Evolutionary conservation across 1,284 basidiomycete genomes (phyloP).

Genomic region (Sanghuangporus sanghuang): DNA sequence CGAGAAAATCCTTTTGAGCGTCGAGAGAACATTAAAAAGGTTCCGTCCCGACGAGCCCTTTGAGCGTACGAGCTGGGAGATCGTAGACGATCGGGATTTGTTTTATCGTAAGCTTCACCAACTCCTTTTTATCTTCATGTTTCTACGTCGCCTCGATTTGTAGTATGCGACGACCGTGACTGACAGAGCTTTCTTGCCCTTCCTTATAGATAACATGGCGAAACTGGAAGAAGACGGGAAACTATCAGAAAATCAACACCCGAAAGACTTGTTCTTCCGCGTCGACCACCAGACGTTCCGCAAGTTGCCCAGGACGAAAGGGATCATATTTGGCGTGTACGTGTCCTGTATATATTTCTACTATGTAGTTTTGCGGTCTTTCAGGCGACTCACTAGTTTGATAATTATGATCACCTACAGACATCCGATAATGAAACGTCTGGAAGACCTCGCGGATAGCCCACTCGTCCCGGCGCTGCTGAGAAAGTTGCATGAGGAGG

Average conservation of each 20-base stretch:
- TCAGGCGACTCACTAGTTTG: not conserved
- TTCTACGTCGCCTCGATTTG: not conserved
- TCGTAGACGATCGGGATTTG: slow-evolving; percentile 34
- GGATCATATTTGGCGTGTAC: slow-evolving; percentile 37
- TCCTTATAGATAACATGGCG: slow-evolving; percentile 29
- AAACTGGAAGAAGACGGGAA: slow-evolving; percentile 15
- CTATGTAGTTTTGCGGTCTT: not conserved
- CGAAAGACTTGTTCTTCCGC: slow-evolving; percentile 31
- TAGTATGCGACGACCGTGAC: not conserved
- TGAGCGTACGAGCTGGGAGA: slow-evolving; percentile 38
- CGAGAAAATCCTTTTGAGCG: slow-evolving; percentile 34
- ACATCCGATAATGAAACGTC: slow-evolving; percentile 33
- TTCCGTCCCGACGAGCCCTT: slow-evolving; percentile 34
- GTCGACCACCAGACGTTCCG: slow-evolving; percentile 38
- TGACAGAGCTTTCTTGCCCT: not conserved
- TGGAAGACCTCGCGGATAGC: slow-evolving; percentile 32
- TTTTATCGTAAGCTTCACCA: slow-evolving; percentile 24
- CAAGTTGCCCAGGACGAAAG: slow-evolving; percentile 34
- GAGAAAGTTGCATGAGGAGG: slow-evolving; percentile 32
- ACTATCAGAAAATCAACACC: slow-evolving; percentile 25
- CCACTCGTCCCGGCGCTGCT: slow-evolving; percentile 35
- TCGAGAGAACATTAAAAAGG: slow-evolving; percentile 37
- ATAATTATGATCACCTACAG: slow-evolving; percentile 16
- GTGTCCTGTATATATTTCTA: slow-evolving; percentile 6
- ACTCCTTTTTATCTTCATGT: not conserved